phyloP scores from a whole-genome alignment of 2,329 filamentous ascomycete species.

The Pleurostoma richardsiae region DNA sequence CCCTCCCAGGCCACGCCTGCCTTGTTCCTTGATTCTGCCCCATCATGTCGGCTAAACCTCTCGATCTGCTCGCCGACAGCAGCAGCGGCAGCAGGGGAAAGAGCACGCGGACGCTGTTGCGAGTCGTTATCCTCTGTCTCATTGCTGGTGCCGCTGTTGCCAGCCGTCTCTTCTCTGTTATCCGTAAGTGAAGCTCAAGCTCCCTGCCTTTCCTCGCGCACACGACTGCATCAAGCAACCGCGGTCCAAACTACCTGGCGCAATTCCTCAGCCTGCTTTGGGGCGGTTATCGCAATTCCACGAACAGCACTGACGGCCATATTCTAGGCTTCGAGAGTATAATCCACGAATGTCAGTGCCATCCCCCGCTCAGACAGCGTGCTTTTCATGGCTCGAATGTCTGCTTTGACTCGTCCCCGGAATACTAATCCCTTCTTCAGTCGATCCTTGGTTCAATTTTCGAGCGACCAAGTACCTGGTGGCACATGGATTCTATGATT shows the following conservation, averaged over 20 bases:
- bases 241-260: not conserved
- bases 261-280: not conserved
- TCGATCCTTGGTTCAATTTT: constrained; percentile 99
- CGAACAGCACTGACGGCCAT: constrained; percentile 19
- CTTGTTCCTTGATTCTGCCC: constrained; percentile 13
- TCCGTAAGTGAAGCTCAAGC: constrained; percentile 59
- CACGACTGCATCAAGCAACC: constrained; percentile 1
- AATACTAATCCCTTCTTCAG: constrained; percentile 42
- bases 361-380: constrained; percentile 1
- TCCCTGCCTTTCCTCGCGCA: constrained; percentile 4
- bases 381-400: not conserved
- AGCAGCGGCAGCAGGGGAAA: constrained; percentile 74
- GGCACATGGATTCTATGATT: constrained; percentile 94
- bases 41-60: constrained; percentile 37
- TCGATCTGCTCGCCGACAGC: constrained; percentile 43
- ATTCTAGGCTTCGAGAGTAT: constrained; percentile 88
- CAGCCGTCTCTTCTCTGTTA: constrained; percentile 95
- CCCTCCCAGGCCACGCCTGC: constrained; percentile 10
- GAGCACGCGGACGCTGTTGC: constrained; percentile 79
- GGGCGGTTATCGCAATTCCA: no score
- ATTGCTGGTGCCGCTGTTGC: constrained; percentile 90
- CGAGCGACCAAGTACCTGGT: constrained; percentile 97
- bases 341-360: constrained; percentile 91
- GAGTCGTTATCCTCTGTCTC: constrained; percentile 82
- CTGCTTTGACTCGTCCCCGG: constrained; percentile 15